These are phyloP conservation scores for Ilyonectria destructans DNA, from an alignment of 2,329 filamentous ascomycete species.

Conservation along the genomic window DNA sequence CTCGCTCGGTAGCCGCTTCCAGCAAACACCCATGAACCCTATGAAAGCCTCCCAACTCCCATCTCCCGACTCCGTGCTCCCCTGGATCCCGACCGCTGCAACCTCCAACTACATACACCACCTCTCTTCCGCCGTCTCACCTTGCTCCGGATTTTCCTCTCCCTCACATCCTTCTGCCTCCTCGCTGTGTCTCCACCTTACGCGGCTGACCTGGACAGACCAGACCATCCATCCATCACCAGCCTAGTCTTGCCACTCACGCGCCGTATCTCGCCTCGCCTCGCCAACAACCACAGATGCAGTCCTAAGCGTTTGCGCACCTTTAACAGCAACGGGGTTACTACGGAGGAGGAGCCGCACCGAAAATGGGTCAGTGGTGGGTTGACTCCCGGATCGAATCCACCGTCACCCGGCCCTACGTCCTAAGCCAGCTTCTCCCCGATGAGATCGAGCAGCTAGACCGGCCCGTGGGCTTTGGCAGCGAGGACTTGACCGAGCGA, in stretches of 20 bases:
- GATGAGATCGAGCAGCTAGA: slow-evolving; percentile 76
- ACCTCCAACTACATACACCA: slow-evolving; percentile 27
- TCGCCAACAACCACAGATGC: slow-evolving; percentile 23
- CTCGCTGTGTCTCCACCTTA: slow-evolving; percentile 1
- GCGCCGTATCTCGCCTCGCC: background rate
- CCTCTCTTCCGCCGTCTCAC: slow-evolving; percentile 11
- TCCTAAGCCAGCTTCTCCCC: slow-evolving; percentile 75
- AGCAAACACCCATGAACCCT: slow-evolving; percentile 35
- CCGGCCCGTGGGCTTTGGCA: slow-evolving; percentile 75
- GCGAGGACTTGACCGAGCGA: slow-evolving; percentile 76
- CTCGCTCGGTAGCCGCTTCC: slow-evolving; percentile 26
- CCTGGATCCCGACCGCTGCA: slow-evolving; percentile 34
- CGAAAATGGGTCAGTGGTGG: slow-evolving; percentile 74
- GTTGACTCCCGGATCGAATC: slow-evolving; percentile 78
- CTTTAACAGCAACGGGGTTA: slow-evolving; percentile 17
- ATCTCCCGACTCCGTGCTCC: slow-evolving; percentile 30
- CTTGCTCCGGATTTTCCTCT: background rate
- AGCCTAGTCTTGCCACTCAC: slow-evolving; percentile 19
- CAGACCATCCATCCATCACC: background rate
- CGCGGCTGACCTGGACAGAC: slow-evolving; percentile 22
- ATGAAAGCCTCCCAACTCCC: slow-evolving; percentile 46
- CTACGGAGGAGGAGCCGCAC: slow-evolving; percentile 30
- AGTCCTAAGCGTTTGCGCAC: slow-evolving; percentile 7
- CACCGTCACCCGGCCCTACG: slow-evolving; percentile 79
- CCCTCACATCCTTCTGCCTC: background rate